Percentiles rank a stretch among this genome's conserved stretches.
Conservation (phyloP, 345 rosid species). For the Cardamine occulta region DNA sequence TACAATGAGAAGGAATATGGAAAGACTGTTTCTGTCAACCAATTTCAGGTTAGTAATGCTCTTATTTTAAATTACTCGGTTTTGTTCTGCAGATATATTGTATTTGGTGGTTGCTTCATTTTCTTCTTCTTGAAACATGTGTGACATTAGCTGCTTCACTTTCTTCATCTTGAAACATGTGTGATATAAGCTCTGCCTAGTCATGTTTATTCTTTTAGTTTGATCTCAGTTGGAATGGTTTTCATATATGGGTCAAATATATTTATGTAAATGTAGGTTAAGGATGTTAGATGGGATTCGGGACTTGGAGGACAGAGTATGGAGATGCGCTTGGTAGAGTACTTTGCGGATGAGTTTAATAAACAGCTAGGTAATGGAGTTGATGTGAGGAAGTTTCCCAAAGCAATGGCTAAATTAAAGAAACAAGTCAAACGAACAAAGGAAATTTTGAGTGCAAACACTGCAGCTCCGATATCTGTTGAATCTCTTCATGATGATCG, state of each 20-base stretch:
- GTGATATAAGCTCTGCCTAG: not conserved
- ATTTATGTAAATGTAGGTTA: conserved; percentile 57
- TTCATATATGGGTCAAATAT: not conserved
- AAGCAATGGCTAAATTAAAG: conserved; percentile 99
- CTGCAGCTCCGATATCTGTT: conserved; percentile 87
- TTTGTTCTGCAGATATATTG: not conserved
- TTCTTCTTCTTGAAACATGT: not conserved
- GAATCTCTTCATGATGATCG: conserved; percentile 91
- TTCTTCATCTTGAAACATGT: not conserved
- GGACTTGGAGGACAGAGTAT: conserved; percentile 91
- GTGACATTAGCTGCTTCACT: not conserved
- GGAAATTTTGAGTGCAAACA: conserved; percentile 96
- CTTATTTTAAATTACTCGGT: not conserved
- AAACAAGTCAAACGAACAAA: conserved; percentile 99
- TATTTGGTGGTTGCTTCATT: conserved; percentile 2
- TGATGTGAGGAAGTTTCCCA: conserved; percentile 89
- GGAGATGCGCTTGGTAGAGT: conserved; percentile 86
- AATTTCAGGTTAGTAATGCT: conserved; percentile 72
- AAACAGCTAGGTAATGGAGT: conserved; percentile 82
- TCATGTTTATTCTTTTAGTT: conserved; percentile 1
- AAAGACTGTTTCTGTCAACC: conserved; percentile 84
- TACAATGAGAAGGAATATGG: conserved; percentile 85
- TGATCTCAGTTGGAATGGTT: conserved; percentile 3
- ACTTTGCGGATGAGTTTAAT: conserved; percentile 95
- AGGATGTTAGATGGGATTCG: conserved; percentile 98